These are phyloP conservation scores for Candida tibetensis DNA, from an alignment of 805 yeast species.

Conservation along the genomic window DNA sequence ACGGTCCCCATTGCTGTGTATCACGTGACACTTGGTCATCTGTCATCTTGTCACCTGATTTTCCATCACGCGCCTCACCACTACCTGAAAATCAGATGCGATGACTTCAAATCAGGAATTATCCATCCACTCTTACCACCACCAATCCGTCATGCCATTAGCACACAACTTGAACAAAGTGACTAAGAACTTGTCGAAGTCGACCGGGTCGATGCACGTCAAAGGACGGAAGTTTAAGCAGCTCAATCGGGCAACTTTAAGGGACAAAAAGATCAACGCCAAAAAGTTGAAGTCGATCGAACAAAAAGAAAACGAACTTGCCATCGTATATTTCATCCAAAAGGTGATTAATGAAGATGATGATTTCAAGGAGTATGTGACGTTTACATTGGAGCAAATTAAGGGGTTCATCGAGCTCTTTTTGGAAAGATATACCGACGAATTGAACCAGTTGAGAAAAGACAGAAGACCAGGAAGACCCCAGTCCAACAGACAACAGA, in stretches of 20 bases:
- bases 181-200: conserved; percentile 53
- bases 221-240: conserved; percentile 87
- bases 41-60: too few relatives aligned
- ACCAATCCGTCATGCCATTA: conserved; percentile 65
- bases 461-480: conserved; percentile 90
- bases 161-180: conserved; percentile 68
- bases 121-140: too few relatives aligned
- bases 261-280: conserved; percentile 68
- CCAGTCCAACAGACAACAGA: conserved; percentile 63
- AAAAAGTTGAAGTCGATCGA: conserved; percentile 58
- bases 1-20: too few relatives aligned
- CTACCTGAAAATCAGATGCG: too few relatives aligned
- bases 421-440: conserved; percentile 72
- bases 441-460: conserved; percentile 56
- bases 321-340: conserved; percentile 59
- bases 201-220: conserved; percentile 69
- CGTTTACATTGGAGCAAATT: conserved; percentile 57
- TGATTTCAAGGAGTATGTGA: conserved; percentile 28
- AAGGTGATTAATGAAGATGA: conserved; percentile 41
- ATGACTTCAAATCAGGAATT: too few relatives aligned
- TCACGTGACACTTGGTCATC: too few relatives aligned
- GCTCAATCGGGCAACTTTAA: conserved; percentile 77
- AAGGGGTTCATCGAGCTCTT: conserved; percentile 58
- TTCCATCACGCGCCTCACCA: too few relatives aligned
- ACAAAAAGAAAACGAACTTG: conserved; percentile 57